These are phyloP conservation scores for Escovopsis sp. DNA, from an alignment of 2,329 filamentous ascomycete genomes.

Conservation along the genomic window DNA sequence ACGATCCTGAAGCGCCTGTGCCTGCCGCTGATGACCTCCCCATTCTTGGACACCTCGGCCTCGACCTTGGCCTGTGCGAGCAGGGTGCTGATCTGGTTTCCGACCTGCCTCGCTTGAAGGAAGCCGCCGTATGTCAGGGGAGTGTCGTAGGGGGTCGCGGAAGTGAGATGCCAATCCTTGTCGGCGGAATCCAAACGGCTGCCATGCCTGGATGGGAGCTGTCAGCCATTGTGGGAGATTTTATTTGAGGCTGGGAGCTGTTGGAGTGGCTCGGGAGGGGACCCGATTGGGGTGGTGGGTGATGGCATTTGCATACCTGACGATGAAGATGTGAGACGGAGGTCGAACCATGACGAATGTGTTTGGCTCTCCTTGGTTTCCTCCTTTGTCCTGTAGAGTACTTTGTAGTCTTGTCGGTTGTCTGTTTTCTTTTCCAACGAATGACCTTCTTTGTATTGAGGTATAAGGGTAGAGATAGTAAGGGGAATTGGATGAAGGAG, in stretches of 20 bases:
- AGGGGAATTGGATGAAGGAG: not conserved
- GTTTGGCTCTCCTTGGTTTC: not conserved
- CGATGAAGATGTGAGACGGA: constrained; percentile 28
- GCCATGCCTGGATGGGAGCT: constrained; percentile 50
- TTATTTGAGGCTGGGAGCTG: too few relatives aligned
- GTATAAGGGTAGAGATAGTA: not conserved
- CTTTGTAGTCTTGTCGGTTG: too few relatives aligned
- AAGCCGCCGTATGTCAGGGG: constrained; percentile 91
- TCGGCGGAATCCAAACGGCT: constrained; percentile 88
- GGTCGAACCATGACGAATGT: constrained; percentile 19
- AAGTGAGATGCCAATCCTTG: constrained; percentile 86
- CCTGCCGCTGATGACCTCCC: constrained; percentile 14
- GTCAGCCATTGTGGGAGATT: not conserved
- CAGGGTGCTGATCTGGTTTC: constrained; percentile 68
- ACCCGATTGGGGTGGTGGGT: not conserved
- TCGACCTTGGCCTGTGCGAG: constrained; percentile 37
- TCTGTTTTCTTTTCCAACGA: not conserved
- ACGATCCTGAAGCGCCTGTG: constrained; percentile 60
- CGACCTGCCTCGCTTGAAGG: constrained; percentile 71
- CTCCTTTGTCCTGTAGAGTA: too few relatives aligned
- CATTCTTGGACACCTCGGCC: constrained; percentile 18
- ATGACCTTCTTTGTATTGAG: not conserved
- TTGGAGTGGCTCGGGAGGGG: not conserved
- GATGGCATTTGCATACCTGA: constrained; percentile 18
- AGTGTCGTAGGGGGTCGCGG: constrained; percentile 87